Evolutionary conservation across 164 flowering plant genomes (phyloP), one percentile per base, ranked within the genome.

Genomic region (Vitis rupestris): DNA sequence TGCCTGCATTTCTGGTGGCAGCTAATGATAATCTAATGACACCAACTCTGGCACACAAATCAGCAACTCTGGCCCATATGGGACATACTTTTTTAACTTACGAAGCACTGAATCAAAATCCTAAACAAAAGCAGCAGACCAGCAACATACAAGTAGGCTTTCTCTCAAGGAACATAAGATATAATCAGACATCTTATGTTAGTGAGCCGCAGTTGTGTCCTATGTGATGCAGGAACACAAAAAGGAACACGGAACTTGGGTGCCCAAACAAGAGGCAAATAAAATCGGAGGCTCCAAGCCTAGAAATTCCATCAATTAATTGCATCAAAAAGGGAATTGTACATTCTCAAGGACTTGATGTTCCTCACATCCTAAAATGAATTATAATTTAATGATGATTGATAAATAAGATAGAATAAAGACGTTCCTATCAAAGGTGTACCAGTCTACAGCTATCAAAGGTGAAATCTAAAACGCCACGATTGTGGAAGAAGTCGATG

Each of bases 11-110:
- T 90, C 90, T 85, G 3, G 84, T 66, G 55, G 80, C 84, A 66
- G 94, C 97, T 77, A 95, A 78, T 63, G 99, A 95, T 70, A 93
- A 70, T 65, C 99, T 98, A 79, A 95, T 95, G 7, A 83, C 89
- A 68, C 99, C 98, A 82, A 94, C 93, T 78, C 98, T 98, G 55
- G 97, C 97, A 81, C 91, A 93, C 56, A 95, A 79, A 80, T 95
- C 99, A 83, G 87, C 82, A 69, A 93, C 70, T 97, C 87, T 80
- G 96, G 69, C 59, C 94, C 97, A 75, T 76, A 69, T 48, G 92
- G 96, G 27, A 95, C 94, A 87, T 90, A 86, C 76, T 86, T 91
- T 27, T 91, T 96, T 74, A 95, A 70, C 81, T 89, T 91, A 66
- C 74, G 88, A 50, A 95, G 91, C 85, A 95, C 77, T 58, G 82